Base-by-base conservation (phyloP, 192 early-diverging fungal genomes). In the Backusella morwellensis region DNA sequence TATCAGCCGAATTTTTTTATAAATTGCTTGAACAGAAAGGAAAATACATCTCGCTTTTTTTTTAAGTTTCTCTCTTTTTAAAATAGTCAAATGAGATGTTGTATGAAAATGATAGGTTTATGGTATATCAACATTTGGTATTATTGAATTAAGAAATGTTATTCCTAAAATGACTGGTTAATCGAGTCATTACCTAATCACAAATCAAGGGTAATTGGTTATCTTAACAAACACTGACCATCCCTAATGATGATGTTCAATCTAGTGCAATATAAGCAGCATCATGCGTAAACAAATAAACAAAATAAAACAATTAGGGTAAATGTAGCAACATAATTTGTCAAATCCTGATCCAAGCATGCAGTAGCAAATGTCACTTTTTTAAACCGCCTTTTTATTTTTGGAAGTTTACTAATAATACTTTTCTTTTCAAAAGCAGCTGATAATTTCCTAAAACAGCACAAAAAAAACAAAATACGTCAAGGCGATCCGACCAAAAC, bases 331-430 rank as follows among this genome's bases (percentile, higher is more conserved):
- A 56, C 9, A 56, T 56, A n/a, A 12, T 63, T 63, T 63, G 9
- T 26, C 23, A 63, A 63, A 63, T 63, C 8, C 23, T 63, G 56
- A 63, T 63, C 56, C 23, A 63, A 63, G 56, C 56, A 63, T 44
- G 42, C 42, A 56, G 19, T 19, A 23, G 54, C 21, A 63, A 63
- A 63, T 63, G 56, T 26, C 21, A 59, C 56, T 59, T 23, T n/a
- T 59, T 59, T 59, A 21, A 59, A 23, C 11, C 9, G 21, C 56
- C 56, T 59, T 59, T 59, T 59, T 59, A 59, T 59, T 59, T 59
- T 59, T 59, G 56, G 56, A 59, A 59, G 23, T n/a, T 59, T 59
- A 26, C 56, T 59, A 59, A 59, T 12, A 59, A 59, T 59, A 59
- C 52, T 9, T 63, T 26, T 26, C 11, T 56, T 59, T 59, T 29